These are phyloP conservation scores for Xylaria polymorpha DNA, from an alignment of 2,329 filamentous ascomycete species.

Conservation along the genomic window DNA sequence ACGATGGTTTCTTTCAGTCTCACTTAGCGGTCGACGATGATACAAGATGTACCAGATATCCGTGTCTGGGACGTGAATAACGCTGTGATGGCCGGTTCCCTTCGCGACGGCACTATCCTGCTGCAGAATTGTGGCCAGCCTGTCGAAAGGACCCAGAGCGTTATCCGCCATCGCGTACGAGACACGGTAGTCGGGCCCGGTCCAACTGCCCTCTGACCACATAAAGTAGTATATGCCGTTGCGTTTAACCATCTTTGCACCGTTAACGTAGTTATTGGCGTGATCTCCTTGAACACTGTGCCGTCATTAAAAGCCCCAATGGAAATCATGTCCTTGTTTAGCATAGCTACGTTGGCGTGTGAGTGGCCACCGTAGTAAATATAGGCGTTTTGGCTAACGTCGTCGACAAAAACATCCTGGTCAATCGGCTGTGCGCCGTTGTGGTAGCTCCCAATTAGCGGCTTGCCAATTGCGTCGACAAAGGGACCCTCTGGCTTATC, in stretches of 20 bases:
- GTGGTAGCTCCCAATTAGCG: constrained; percentile 56
- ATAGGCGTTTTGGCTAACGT: constrained; percentile 53
- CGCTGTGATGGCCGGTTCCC: constrained; percentile 56
- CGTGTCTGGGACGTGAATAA: constrained; percentile 52
- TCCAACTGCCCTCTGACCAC: constrained; percentile 59
- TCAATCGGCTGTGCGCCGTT: constrained; percentile 61
- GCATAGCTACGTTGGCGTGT: constrained; percentile 55
- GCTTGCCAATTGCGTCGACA: constrained; percentile 55
- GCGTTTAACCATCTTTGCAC: constrained; percentile 57
- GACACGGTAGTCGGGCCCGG: constrained; percentile 57
- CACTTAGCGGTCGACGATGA: constrained; percentile 58
- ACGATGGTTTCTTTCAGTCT: constrained; percentile 58
- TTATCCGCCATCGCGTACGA: constrained; percentile 56
- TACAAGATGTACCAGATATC: constrained; percentile 59
- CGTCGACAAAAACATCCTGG: constrained; percentile 57
- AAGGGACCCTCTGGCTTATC: constrained; percentile 54
- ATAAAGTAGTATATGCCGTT: constrained; percentile 56
- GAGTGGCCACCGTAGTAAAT: constrained; percentile 58
- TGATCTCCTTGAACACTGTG: constrained; percentile 57
- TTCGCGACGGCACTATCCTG: constrained; percentile 50
- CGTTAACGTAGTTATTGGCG: constrained; percentile 58
- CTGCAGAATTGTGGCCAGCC: constrained; percentile 53
- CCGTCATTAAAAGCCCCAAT: constrained; percentile 55
- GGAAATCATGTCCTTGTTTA: constrained; percentile 57
- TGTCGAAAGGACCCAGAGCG: constrained; percentile 56